Evolutionary conservation across 1,139 yeast genomes (phyloP).

Genomic region (Hyphopichia fennica): DNA sequence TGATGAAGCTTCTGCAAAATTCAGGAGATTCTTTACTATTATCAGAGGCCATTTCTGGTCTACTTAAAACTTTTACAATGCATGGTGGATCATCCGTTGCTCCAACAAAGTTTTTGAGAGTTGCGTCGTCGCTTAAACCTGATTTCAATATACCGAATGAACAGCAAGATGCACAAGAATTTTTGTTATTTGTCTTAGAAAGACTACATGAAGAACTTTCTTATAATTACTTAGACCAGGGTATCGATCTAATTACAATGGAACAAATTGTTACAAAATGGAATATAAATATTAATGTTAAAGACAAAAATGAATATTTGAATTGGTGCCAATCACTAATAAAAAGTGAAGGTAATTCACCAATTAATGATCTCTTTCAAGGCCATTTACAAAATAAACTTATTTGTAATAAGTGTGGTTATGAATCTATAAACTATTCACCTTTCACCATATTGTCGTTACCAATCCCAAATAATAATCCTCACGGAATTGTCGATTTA

Average conservation of each 20-base stretch:
- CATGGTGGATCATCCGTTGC: conserved; percentile 65
- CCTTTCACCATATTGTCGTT: conserved; percentile 65
- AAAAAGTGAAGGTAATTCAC: conserved; percentile 61
- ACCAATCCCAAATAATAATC: conserved; percentile 55
- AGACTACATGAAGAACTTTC: conserved; percentile 68
- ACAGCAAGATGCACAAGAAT: conserved; percentile 82
- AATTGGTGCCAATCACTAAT: conserved; percentile 58
- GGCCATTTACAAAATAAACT: conserved; percentile 69
- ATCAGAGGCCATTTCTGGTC: conserved; percentile 47
- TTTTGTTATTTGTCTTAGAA: conserved; percentile 63
- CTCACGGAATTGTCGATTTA: conserved; percentile 33
- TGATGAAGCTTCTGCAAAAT: conserved; percentile 21
- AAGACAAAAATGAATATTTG: conserved; percentile 50
- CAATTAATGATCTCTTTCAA: conserved; percentile 61
- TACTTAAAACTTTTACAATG: conserved; percentile 43
- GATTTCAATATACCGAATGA: conserved; percentile 67
- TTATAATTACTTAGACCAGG: conserved; percentile 15
- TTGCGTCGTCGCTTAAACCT: conserved; percentile 56
- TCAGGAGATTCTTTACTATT: conserved; percentile 35
- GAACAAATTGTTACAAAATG: conserved; percentile 30
- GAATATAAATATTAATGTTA: conserved; percentile 30
- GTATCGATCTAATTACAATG: conserved; percentile 13
- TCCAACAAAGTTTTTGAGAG: conserved; percentile 61
- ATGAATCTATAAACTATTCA: conserved; percentile 55
- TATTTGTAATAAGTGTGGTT: conserved; percentile 63